These are phyloP conservation scores for Torrubiella hemipterigena DNA, from an alignment of 2,329 filamentous ascomycete species.

Conservation along the genomic window DNA sequence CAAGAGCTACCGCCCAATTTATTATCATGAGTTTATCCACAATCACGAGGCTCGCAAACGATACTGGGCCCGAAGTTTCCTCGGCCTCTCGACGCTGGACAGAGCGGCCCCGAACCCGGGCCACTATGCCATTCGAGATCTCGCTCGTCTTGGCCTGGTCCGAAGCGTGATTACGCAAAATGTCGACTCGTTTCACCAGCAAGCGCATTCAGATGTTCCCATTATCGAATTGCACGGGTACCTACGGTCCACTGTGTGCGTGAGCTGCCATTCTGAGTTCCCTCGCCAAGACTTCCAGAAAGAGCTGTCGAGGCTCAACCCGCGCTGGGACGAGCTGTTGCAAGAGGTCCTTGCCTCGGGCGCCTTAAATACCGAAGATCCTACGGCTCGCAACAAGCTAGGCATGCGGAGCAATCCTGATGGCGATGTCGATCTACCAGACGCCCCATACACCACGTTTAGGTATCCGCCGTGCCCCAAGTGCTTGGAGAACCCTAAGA, in stretches of 20 bases:
- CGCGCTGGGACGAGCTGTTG: conserved; percentile 71
- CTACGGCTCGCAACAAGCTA: conserved; percentile 50
- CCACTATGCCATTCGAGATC: conserved; percentile 63
- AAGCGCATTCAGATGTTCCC: conserved; percentile 60
- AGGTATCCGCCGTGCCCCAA: conserved; percentile 80
- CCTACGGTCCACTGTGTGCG: conserved; percentile 68
- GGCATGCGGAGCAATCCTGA: conserved; percentile 84
- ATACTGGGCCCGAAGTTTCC: conserved; percentile 91
- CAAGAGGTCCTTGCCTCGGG: conserved; percentile 59
- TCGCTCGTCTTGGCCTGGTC: conserved; percentile 62
- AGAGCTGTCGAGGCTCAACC: conserved; percentile 68
- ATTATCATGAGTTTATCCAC: conserved; percentile 76
- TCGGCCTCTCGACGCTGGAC: conserved; percentile 78
- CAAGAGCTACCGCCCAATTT: conserved; percentile 81
- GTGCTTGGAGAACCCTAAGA: conserved; percentile 56
- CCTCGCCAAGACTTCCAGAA: conserved; percentile 64
- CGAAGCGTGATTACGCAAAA: conserved; percentile 83
- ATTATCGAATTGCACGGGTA: conserved; percentile 89
- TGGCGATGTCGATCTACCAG: conserved; percentile 82
- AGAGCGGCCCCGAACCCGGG: conserved; percentile 68
- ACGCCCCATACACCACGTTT: conserved; percentile 80
- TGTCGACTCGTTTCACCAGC: conserved; percentile 84
- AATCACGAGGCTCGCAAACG: conserved; percentile 78
- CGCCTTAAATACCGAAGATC: conserved; percentile 67
- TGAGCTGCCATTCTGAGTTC: conserved; percentile 62